These are phyloP conservation scores for Aegilops sharonensis DNA, from an alignment of 176 grass and related monocot genomes.

Conservation along the genomic window DNA sequence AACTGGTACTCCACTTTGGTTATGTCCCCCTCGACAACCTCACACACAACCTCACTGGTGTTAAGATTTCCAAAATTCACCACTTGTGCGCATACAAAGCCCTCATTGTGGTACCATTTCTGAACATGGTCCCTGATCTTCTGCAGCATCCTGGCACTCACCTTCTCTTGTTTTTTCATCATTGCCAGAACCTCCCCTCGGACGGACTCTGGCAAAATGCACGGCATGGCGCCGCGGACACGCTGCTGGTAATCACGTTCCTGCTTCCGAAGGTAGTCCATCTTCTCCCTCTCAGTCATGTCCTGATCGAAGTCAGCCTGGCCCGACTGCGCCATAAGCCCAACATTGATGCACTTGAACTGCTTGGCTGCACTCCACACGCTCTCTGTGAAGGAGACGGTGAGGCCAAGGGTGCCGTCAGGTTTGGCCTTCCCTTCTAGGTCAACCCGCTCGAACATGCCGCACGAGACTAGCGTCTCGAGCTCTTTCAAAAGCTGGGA, in stretches of 20 bases:
- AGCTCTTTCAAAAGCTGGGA: slow-evolving; percentile 86
- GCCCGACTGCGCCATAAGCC: slow-evolving; percentile 69
- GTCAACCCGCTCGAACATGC: slow-evolving; percentile 93
- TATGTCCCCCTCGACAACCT: slow-evolving; percentile 91
- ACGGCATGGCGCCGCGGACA: slow-evolving; percentile 57
- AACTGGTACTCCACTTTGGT: slow-evolving; percentile 85
- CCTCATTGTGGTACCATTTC: slow-evolving; percentile 95
- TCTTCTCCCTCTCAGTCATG: slow-evolving; percentile 96
- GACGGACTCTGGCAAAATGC: slow-evolving; percentile 66
- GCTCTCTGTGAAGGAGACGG: slow-evolving; percentile 75
- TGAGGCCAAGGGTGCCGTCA: slow-evolving; percentile 76
- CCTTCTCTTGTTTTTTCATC: slow-evolving; percentile 76
- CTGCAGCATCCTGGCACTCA: slow-evolving; percentile 86
- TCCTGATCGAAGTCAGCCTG: slow-evolving; percentile 84
- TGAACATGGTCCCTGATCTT: slow-evolving; percentile 89
- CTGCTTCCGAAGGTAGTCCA: slow-evolving; percentile 84
- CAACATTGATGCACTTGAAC: slow-evolving; percentile 95
- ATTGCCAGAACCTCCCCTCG: slow-evolving; percentile 68
- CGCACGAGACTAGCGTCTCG: slow-evolving; percentile 83
- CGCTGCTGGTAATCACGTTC: slow-evolving; percentile 85
- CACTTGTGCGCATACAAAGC: slow-evolving; percentile 87
- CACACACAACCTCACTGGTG: slow-evolving; percentile 87
- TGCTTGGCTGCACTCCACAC: slow-evolving; percentile 77
- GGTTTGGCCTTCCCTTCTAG: slow-evolving; percentile 90
- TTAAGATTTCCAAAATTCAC: slow-evolving; percentile 94